A percentile compares a stretch with the other conserved stretches of the same genome.
Evolutionary conservation across 139 green algal species (phyloP).

Genomic region (Mychonastes homosphaera): DNA sequence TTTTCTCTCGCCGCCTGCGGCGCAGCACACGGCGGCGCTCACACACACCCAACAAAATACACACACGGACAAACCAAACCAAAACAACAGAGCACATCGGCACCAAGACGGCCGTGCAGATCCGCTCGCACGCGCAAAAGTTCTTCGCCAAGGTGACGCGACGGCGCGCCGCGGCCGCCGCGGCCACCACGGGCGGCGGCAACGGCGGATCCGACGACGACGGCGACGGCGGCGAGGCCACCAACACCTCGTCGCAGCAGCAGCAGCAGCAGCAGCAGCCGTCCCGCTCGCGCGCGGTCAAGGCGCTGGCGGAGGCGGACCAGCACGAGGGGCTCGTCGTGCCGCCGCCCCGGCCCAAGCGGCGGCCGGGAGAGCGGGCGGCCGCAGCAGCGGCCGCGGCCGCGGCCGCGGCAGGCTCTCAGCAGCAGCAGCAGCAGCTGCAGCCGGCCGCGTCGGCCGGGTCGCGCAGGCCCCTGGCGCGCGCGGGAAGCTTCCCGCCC

Average conservation of each 20-base stretch:
- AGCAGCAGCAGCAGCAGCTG: not conserved
- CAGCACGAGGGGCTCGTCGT: constrained; percentile 45
- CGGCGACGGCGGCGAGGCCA: no score
- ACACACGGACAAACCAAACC: not conserved
- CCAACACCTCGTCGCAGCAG: not conserved
- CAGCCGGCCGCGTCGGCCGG: no score
- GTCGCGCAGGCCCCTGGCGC: no score
- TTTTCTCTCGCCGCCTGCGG: not conserved
- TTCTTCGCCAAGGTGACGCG: constrained; percentile 74
- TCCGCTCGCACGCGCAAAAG: constrained; percentile 90
- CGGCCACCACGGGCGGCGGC: no score
- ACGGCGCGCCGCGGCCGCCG: no score
- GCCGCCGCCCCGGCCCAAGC: constrained; percentile 78
- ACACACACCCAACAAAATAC: not conserved
- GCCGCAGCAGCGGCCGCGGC: not conserved
- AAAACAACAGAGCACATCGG: constrained; percentile 69
- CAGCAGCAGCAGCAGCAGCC: not conserved
- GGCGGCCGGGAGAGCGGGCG: constrained; percentile 8
- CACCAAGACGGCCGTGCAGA: constrained; percentile 92
- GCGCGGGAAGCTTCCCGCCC: no score
- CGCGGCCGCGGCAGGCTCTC: not conserved
- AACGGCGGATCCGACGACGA: not conserved
- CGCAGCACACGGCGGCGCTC: not conserved
- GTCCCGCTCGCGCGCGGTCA: not conserved
- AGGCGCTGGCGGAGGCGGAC: not conserved